A percentile compares a stretch with the other conserved stretches of the same genome.
Evolutionary conservation across 768 basidiomycete species (phyloP).

Genomic region (Mycena capillaripes): DNA sequence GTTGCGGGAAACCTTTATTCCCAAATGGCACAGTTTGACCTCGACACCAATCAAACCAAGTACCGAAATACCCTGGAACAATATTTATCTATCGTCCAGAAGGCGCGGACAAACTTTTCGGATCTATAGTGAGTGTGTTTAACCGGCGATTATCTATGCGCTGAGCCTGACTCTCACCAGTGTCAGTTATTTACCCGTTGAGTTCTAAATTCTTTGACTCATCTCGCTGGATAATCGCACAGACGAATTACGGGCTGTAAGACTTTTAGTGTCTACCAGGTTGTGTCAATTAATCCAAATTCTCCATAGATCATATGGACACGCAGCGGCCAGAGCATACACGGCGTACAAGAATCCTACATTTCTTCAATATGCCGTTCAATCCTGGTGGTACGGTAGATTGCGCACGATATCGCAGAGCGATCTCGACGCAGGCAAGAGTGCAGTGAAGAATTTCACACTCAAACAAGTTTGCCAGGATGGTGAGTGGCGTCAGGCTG

Average conservation of each 20-base stretch:
- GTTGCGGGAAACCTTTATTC: neutral
- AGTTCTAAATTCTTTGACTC: neutral
- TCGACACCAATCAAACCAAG: constrained; percentile 1
- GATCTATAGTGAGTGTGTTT: neutral
- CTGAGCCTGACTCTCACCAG: neutral
- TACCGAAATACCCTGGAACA: neutral
- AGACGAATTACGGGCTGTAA: constrained; percentile 3
- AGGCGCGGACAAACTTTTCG: neutral
- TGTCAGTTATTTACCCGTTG: neutral
- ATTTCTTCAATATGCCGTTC: neutral
- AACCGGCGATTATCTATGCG: neutral
- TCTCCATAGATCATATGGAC: neutral
- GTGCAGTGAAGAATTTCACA: neutral
- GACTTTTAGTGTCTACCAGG: too few species aligned
- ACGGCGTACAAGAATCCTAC: neutral
- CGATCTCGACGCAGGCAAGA: neutral
- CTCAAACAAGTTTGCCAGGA: neutral
- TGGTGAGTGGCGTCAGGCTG: neutral
- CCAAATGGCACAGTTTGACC: constrained; percentile 1
- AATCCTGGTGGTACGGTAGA: constrained; percentile 9
- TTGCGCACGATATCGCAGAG: neutral
- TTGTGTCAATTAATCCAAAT: neutral
- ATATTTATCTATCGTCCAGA: neutral
- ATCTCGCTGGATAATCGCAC: neutral
- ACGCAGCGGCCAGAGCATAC: constrained; percentile 1